Base-by-base conservation (phyloP, 2,329 filamentous ascomycete species). In the Neonectria punicea region DNA sequence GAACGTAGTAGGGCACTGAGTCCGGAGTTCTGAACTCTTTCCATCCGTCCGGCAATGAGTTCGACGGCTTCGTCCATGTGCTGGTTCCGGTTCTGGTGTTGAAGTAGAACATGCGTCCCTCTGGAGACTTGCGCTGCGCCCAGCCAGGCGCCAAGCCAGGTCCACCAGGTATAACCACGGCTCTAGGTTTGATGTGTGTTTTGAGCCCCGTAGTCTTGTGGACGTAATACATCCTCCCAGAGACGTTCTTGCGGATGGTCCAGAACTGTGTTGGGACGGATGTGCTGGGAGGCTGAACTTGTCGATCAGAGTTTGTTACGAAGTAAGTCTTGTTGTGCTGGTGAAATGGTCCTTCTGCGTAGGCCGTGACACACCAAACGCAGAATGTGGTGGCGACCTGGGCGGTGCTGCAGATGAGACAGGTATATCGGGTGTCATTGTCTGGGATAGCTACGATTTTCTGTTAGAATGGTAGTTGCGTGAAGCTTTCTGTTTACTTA, bases 341-440 rank as follows among this genome's bases (percentile, higher is more conserved):
- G 54, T 76, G 74, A 1, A 71, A 70, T 9, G 66, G 51, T 32
- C 56, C 66, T 30, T 70, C 66, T 20, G 69, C 65, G 25, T 72
- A 68, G 11, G 74, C 68, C 1, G 73, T 75, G 56, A 72, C 73
- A 47, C 74, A 76, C 72, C 71, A 74, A 2, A 72, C 74, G 61
- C 74, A 76, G 53, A 75, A 74, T 10, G 20, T 43, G 1, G 73
- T 70, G 1, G 44, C 4, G 2, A 56, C 60, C 1, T 66, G 63
- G 0, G 69, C 72, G 4, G 73, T 76, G 41, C 73, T 76, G 34
- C 74, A 76, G 18, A 76, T 50, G 28, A 76, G 74, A 46, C 74
- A 76, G 1, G 57, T 67, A 43, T 74, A 76, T 2, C 74, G 51
- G 0, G 73, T 70, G 3, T 75, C 70, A 20, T 75, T 75, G 5